Evolutionary conservation across 2,329 filamentous ascomycete genomes (phyloP).

Genomic region (Microthyrium microscopicum): DNA sequence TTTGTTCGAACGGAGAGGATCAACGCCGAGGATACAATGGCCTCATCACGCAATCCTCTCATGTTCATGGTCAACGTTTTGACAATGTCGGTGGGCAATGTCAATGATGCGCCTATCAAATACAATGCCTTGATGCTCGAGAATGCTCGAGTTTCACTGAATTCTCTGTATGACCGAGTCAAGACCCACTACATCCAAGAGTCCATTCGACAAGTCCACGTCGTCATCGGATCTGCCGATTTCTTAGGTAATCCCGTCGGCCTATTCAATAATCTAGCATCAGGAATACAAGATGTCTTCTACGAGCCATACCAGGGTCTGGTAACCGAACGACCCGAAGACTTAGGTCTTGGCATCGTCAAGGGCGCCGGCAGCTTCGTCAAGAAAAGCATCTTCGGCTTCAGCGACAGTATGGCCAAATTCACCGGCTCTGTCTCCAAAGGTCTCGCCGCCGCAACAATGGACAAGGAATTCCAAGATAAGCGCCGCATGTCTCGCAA

Average conservation of each 20-base stretch:
- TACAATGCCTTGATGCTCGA: constrained; percentile 90
- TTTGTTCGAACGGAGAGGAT: constrained; percentile 94
- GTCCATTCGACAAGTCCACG: constrained; percentile 87
- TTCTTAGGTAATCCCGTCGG: constrained; percentile 96
- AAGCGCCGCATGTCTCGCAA: constrained; percentile 83
- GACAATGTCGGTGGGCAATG: constrained; percentile 98
- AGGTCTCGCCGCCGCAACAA: constrained; percentile 80
- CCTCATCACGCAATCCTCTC: constrained; percentile 68
- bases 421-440: constrained; percentile 96
- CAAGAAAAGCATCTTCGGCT: constrained; percentile 96
- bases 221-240: constrained; percentile 91
- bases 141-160: constrained; percentile 80
- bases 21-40: constrained; percentile 88
- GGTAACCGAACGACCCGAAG: constrained; percentile 87
- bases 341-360: constrained; percentile 85
- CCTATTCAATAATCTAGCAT: constrained; percentile 95
- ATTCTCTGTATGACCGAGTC: constrained; percentile 69
- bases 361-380: constrained; percentile 94
- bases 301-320: constrained; percentile 98
- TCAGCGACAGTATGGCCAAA: constrained; percentile 94
- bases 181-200: constrained; percentile 95
- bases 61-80: constrained; percentile 99
- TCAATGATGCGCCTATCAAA: constrained; percentile 90
- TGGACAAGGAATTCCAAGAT: constrained; percentile 98
- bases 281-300: constrained; percentile 93